These are phyloP conservation scores for Leishmania mexicana DNA, from an alignment of 208 protist genomes.

Conservation along the genomic window DNA sequence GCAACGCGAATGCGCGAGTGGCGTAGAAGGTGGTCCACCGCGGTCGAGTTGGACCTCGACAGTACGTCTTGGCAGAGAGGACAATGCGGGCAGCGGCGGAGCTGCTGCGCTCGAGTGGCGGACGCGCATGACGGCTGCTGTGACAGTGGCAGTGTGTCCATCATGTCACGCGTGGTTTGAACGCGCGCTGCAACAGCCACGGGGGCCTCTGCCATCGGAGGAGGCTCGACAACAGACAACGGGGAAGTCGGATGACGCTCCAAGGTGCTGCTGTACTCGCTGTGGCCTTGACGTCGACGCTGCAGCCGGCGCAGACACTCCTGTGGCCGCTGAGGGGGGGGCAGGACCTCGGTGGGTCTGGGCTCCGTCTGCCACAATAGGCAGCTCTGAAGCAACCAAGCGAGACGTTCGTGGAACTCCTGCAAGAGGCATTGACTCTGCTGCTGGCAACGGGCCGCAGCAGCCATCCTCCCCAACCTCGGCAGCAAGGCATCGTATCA, in stretches of 20 bases:
- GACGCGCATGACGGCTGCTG: constrained; percentile 14
- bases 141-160: constrained; percentile 16
- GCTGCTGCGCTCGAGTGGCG: constrained; percentile 14
- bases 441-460: background rate
- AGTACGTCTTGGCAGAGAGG: background rate
- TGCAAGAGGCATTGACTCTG: no score
- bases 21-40: background rate
- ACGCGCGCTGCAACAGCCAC: constrained; percentile 3
- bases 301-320: background rate
- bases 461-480: background rate
- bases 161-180: constrained; percentile 20
- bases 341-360: constrained; percentile 6
- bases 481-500: background rate
- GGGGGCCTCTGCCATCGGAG: background rate
- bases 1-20: constrained; percentile 1
- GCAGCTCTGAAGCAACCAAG: background rate
- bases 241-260: no score
- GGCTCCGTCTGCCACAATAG: background rate
- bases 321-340: background rate
- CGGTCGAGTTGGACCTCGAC: background rate
- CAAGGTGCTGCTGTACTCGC: constrained; percentile 14
- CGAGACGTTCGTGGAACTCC: background rate
- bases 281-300: constrained; percentile 9
- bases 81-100: background rate
- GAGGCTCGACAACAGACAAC: background rate